Evolutionary conservation across 805 yeast species (phyloP).

Genomic region (Metschnikowia henanensis): DNA sequence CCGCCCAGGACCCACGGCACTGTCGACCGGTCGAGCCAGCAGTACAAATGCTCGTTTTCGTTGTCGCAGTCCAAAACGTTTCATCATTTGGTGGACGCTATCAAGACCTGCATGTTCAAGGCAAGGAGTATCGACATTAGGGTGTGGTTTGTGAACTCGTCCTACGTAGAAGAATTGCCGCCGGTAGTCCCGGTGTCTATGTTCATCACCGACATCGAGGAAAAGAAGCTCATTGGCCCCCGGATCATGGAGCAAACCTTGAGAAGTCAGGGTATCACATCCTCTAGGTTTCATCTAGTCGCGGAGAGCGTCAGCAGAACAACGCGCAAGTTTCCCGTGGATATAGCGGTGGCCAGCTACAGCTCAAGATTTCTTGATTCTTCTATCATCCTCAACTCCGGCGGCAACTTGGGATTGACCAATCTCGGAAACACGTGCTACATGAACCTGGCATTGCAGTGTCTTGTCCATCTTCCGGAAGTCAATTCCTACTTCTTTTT

Average conservation of each 20-base stretch:
- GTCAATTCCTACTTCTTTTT: conserved; percentile 71
- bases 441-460: conserved; percentile 94
- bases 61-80: conserved; percentile 38
- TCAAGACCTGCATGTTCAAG: conserved; percentile 24
- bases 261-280: conserved; percentile 30
- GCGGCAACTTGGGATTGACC: conserved; percentile 56
- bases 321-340: conserved; percentile 24
- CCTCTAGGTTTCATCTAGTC: conserved; percentile 27
- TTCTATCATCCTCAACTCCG: conserved; percentile 14
- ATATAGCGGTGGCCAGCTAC: conserved; percentile 13
- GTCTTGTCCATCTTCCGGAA: conserved; percentile 84
- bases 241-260: conserved; percentile 24
- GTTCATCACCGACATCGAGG: conserved; percentile 30
- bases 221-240: conserved; percentile 29
- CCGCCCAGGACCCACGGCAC: conserved; percentile 1
- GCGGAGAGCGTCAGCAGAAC: conserved; percentile 26
- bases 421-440: conserved; percentile 92
- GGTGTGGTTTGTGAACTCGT: conserved; percentile 38
- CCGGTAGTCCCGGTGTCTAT: conserved; percentile 23
- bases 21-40: conserved; percentile 9
- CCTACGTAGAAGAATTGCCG: conserved; percentile 24
- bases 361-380: conserved; percentile 13
- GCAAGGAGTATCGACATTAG: conserved; percentile 24
- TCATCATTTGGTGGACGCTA: conserved; percentile 29
- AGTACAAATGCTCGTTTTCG: conserved; percentile 13